phyloP scores from a whole-genome alignment of 164 flowering plant genomes.

The Protea cynaroides region DNA sequence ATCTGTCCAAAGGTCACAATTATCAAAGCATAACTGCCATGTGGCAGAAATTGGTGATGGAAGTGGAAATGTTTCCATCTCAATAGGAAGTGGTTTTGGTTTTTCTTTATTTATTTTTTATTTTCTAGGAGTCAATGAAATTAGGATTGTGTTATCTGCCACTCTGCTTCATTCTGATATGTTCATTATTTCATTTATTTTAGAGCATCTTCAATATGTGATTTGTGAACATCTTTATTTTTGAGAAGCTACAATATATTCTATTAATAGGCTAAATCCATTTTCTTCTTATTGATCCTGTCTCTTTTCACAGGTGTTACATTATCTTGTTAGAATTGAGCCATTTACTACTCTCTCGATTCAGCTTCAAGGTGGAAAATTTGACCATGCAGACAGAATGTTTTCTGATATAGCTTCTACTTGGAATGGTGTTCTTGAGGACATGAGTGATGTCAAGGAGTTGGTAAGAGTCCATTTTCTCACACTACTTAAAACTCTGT shows the following conservation, averaged over 20 bases:
- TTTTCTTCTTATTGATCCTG: constrained; percentile 10
- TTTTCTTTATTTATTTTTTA: no score
- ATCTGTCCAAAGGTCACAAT: no score
- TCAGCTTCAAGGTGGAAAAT: constrained; percentile 96
- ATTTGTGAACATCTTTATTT: no score
- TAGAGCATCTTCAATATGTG: no score
- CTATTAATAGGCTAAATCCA: background rate
- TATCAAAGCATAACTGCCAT: no score
- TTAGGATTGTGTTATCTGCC: no score
- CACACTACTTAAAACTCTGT: background rate
- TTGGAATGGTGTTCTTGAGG: constrained; percentile 95
- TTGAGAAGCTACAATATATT: background rate
- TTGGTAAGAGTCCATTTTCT: constrained; percentile 43
- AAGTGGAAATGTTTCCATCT: no score
- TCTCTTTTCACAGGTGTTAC: constrained; percentile 59
- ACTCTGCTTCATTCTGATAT: no score
- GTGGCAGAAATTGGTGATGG: no score
- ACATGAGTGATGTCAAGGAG: constrained; percentile 99
- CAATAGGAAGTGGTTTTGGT: no score
- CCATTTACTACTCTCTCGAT: constrained; percentile 95
- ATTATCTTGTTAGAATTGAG: constrained; percentile 86
- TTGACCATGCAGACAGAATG: constrained; percentile 98
- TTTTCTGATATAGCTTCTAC: constrained; percentile 86
- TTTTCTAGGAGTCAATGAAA: no score
- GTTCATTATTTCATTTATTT: no score